Conservation (phyloP, 139 green algal genomes). For the Micromonas commoda region DNA sequence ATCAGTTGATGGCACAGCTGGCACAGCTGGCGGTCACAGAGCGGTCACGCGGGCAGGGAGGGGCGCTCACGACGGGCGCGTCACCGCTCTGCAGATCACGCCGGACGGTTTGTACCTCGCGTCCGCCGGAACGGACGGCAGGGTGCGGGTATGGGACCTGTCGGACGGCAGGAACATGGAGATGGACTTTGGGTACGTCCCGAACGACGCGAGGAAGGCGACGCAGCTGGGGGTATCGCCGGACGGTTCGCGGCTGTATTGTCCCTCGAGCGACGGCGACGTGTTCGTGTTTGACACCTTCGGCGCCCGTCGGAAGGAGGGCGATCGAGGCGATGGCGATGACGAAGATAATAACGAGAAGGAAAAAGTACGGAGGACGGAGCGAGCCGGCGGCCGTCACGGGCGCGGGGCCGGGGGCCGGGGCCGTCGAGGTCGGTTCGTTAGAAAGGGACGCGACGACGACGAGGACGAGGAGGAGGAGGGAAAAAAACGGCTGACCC, state of each 20-base stretch:
- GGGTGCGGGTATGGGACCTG: slow-evolving; percentile 66
- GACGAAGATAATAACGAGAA: too few species aligned
- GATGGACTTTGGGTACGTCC: background rate
- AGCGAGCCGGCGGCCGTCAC: too few species aligned
- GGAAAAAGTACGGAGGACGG: too few species aligned
- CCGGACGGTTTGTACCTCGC: slow-evolving; percentile 58
- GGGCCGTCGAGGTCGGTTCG: background rate
- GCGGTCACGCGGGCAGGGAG: background rate
- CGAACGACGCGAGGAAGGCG: background rate
- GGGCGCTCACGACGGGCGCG: background rate
- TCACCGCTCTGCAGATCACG: slow-evolving; percentile 41
- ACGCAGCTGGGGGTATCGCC: background rate
- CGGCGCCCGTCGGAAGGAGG: background rate
- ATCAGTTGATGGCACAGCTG: too few species aligned
- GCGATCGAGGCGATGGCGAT: background rate
- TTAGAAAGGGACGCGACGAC: background rate
- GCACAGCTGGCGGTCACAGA: too few species aligned
- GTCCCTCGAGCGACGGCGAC: background rate
- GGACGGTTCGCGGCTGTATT: background rate
- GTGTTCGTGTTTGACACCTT: slow-evolving; percentile 1
- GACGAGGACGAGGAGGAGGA: too few species aligned
- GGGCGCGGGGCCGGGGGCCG: too few species aligned
- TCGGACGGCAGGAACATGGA: slow-evolving; percentile 35
- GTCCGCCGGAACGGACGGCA: slow-evolving; percentile 57
- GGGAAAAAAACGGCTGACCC: too few species aligned